Evolutionary conservation across 306 rosid species (phyloP).

Genomic region (Acacia crassicarpa): DNA sequence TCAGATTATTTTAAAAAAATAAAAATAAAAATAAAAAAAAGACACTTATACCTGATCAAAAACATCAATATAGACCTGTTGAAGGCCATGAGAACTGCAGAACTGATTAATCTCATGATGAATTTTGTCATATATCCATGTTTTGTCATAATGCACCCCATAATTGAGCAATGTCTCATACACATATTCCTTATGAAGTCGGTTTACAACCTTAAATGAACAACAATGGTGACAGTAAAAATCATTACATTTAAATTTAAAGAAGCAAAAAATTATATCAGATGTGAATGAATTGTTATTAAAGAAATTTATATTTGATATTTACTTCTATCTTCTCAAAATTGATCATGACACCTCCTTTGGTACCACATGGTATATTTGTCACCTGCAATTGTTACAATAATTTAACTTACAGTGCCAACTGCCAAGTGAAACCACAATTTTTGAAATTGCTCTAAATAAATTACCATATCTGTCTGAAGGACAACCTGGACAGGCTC

Average conservation of each 20-base stretch:
- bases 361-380: conserved; percentile 96
- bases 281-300: background rate
- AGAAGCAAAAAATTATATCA: conserved; percentile 9
- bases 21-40: background rate
- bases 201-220: conserved; percentile 73
- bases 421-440: conserved; percentile 21
- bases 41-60: conserved; percentile 17
- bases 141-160: conserved; percentile 85
- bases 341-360: conserved; percentile 95
- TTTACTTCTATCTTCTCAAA: conserved; percentile 93
- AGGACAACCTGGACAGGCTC: conserved; percentile 97
- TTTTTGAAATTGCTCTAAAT: conserved; percentile 8
- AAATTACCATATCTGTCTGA: conserved; percentile 85
- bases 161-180: conserved; percentile 80
- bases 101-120: conserved; percentile 99
- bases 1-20: background rate
- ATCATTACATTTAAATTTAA: conserved; percentile 16
- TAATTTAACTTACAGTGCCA: conserved; percentile 1
- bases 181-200: conserved; percentile 75
- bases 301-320: conserved; percentile 3
- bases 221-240: conserved; percentile 11
- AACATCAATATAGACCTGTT: background rate
- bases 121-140: conserved; percentile 98
- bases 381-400: conserved; percentile 59
- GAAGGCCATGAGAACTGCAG: conserved; percentile 34